These are phyloP conservation scores for Geranomyces michiganensis DNA, from an alignment of 192 early-diverging fungal species.

Conservation along the genomic window DNA sequence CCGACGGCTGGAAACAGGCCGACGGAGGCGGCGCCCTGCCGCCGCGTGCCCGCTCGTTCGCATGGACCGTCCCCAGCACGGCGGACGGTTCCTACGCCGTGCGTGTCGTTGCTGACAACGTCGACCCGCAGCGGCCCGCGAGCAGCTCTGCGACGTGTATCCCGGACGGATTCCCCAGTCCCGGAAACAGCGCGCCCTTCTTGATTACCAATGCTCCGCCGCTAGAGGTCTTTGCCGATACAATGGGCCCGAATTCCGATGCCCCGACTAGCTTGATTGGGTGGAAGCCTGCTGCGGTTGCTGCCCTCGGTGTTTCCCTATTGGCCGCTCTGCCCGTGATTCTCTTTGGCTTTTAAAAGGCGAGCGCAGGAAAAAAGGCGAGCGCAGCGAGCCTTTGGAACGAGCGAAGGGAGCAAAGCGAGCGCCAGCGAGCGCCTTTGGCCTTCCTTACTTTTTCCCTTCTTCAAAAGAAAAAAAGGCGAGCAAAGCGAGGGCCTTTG, in stretches of 20 bases:
- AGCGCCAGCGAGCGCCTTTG: too few relatives aligned
- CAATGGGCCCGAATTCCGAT: conserved; percentile 23
- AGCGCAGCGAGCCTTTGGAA: too few relatives aligned
- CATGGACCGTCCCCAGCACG: conserved; percentile 30
- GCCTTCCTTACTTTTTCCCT: too few relatives aligned
- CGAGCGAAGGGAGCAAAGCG: too few relatives aligned
- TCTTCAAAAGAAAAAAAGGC: too few relatives aligned
- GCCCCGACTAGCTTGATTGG: not conserved
- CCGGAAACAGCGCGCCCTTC: conserved; percentile 15
- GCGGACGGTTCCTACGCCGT: conserved; percentile 30
- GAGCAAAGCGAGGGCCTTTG: too few relatives aligned
- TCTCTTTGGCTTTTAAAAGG: too few relatives aligned
- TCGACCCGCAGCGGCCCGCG: conserved; percentile 24
- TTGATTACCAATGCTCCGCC: conserved; percentile 21
- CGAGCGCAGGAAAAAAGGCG: too few relatives aligned
- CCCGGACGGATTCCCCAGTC: conserved; percentile 27
- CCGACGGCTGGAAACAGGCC: conserved; percentile 25
- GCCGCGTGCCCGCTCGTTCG: conserved; percentile 7
- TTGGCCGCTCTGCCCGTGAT: too few relatives aligned
- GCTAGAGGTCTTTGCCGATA: conserved; percentile 11
- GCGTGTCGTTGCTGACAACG: conserved; percentile 31
- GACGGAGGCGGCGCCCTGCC: not conserved
- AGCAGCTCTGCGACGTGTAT: not conserved
- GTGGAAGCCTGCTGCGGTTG: not conserved
- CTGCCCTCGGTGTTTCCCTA: not conserved